phyloP scores from a whole-genome alignment of 176 grass and related monocot species.

The Avena sativa region DNA sequence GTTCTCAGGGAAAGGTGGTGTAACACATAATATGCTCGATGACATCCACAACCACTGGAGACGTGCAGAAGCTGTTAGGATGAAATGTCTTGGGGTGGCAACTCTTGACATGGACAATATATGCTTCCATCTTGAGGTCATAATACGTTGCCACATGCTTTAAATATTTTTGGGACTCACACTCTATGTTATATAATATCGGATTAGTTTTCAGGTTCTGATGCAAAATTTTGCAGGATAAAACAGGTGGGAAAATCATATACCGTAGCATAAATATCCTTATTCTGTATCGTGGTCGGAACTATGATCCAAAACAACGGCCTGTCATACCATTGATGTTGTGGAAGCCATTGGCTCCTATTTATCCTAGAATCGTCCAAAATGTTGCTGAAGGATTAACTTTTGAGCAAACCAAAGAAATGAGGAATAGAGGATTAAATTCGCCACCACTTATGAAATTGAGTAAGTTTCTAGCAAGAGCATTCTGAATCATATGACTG shows the following conservation, averaged over 20 bases:
- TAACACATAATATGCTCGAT: constrained; percentile 81
- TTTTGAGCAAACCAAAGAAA: constrained; percentile 71
- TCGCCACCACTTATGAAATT: constrained; percentile 61
- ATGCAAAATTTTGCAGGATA: no score
- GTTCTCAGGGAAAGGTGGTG: constrained; percentile 64
- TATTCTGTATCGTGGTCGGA: constrained; percentile 63
- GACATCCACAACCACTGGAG: constrained; percentile 86
- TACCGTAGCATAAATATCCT: constrained; percentile 58
- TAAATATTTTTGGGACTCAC: not conserved
- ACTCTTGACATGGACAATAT: constrained; percentile 80
- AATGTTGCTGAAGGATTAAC: constrained; percentile 62
- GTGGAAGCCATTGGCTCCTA: constrained; percentile 79
- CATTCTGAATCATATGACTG: not conserved
- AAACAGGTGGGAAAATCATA: constrained; percentile 63
- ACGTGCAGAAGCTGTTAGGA: constrained; percentile 71
- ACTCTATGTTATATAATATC: not conserved
- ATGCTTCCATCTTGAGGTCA: constrained; percentile 81
- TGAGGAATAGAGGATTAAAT: constrained; percentile 68
- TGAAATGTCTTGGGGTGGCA: constrained; percentile 81
- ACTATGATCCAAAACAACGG: constrained; percentile 58
- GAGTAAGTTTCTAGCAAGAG: constrained; percentile 47
- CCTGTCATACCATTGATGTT: constrained; percentile 67
- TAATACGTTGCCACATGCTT: constrained; percentile 41
- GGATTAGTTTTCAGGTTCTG: no score
- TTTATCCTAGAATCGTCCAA: constrained; percentile 69